Conservation (phyloP, 371 early-diverging fungal species). For the Zychaea mexicana region DNA sequence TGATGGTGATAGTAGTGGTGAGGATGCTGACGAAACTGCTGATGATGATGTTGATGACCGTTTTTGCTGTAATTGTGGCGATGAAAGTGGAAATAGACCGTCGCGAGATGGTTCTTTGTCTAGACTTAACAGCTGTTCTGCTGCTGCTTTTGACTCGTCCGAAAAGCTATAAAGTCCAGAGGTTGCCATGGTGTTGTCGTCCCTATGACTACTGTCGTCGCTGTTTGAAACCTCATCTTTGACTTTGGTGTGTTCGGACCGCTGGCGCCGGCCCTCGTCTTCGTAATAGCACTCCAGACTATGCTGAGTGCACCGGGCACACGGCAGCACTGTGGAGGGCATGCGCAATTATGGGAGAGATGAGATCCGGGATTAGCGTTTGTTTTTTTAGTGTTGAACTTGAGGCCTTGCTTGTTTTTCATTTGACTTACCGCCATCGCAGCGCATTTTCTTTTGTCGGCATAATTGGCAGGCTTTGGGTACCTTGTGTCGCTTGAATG, state of each 20-base stretch:
- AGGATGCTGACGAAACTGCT: not conserved
- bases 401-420: too few species aligned
- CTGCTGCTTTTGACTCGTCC: too few species aligned
- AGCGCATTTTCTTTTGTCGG: constrained; percentile 31
- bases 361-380: not conserved
- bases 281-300: constrained; percentile 11
- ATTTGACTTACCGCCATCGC: constrained; percentile 32
- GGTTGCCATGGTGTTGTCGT: not conserved
- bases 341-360: not conserved
- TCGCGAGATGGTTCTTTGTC: too few species aligned
- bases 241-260: not conserved
- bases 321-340: constrained; percentile 22
- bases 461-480: constrained; percentile 26
- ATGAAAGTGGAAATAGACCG: too few species aligned
- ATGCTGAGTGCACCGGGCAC: constrained; percentile 16
- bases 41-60: too few species aligned
- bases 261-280: constrained; percentile 3
- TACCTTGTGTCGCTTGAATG: constrained; percentile 31
- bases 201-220: not conserved
- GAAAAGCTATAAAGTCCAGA: too few species aligned
- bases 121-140: too few species aligned
- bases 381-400: too few species aligned
- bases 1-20: not conserved
- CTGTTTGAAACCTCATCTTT: constrained; percentile 15
- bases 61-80: too few species aligned